Percentiles rank a stretch among this genome's conserved stretches.
Evolutionary conservation across 2,329 filamentous ascomycete genomes (phyloP).

Genomic region (Alternaria ventricosa): DNA sequence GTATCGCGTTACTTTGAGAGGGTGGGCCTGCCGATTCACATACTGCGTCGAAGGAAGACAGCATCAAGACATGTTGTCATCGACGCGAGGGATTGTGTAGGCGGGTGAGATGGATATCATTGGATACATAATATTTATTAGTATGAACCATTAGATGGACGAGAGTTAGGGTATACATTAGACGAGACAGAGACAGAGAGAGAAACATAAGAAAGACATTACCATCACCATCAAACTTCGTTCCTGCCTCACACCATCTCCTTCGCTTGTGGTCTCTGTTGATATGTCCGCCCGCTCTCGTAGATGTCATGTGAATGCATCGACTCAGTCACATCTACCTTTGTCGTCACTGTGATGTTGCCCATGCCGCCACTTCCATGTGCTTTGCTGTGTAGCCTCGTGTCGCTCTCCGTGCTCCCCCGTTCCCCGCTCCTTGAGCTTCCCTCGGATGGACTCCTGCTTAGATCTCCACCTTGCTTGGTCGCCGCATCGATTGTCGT

Average conservation of each 20-base stretch:
- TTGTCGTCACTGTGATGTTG: conserved; percentile 16
- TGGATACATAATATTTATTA: neutral
- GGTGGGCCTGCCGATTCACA: neutral
- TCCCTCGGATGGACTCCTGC: conserved; percentile 2
- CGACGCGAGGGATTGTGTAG: neutral
- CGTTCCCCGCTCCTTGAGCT: conserved; percentile 3
- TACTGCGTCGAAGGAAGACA: neutral
- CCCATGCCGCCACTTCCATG: neutral
- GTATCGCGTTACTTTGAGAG: neutral
- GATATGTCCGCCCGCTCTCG: neutral
- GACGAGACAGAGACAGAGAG: neutral
- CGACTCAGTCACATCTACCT: conserved; percentile 19
- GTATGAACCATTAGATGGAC: neutral
- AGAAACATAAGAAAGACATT: neutral
- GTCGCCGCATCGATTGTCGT: conserved; percentile 14
- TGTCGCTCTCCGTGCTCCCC: conserved; percentile 9
- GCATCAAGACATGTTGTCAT: neutral
- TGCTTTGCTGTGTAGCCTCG: neutral
- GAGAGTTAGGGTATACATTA: neutral
- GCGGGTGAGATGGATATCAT: neutral
- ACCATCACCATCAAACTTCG: neutral
- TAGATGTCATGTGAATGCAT: neutral
- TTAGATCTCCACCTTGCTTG: neutral
- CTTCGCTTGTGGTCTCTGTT: neutral
- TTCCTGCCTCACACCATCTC: neutral